Evolutionary conservation across 768 basidiomycete genomes (phyloP).

Genomic region (Chalciporus piperatus): DNA sequence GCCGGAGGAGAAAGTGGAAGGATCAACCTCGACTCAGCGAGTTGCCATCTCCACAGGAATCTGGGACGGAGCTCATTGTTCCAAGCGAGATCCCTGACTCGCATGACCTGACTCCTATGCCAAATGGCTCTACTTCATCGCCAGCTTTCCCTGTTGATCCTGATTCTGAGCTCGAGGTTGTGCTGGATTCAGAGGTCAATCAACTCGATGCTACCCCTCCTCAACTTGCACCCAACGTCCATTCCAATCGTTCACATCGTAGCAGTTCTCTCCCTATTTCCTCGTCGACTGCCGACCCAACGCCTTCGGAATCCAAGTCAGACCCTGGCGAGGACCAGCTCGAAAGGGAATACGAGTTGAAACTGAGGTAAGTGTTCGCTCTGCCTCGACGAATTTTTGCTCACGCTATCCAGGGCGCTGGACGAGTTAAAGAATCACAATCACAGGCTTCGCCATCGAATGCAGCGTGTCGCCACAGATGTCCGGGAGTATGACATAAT

Average conservation of each 20-base stretch:
- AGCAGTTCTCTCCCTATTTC: constrained; percentile 37
- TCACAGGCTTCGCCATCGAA: constrained; percentile 61
- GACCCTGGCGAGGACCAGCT: constrained; percentile 46
- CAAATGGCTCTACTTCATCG: constrained; percentile 2
- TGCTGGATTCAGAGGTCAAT: not conserved
- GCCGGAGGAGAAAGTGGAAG: constrained; percentile 8
- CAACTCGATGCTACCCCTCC: not conserved
- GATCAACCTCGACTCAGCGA: constrained; percentile 27
- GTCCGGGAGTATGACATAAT: constrained; percentile 66
- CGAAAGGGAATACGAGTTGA: constrained; percentile 54
- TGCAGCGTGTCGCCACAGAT: constrained; percentile 60
- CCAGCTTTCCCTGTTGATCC: not conserved
- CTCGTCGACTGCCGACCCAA: constrained; percentile 16
- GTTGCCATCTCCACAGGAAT: constrained; percentile 16
- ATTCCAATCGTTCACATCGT: constrained; percentile 19
- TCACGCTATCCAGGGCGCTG: constrained; percentile 45
- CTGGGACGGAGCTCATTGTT: constrained; percentile 9
- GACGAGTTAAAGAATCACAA: constrained; percentile 61
- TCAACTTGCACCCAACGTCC: not conserved
- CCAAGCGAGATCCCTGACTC: constrained; percentile 5
- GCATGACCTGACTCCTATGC: constrained; percentile 4
- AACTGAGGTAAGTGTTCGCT: constrained; percentile 18
- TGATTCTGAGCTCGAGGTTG: constrained; percentile 7
- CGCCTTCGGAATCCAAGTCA: constrained; percentile 35
- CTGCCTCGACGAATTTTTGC: not conserved